Percentiles rank a stretch among this genome's conserved stretches.
These are phyloP conservation scores for Rhizopus stolonifer DNA, from an alignment of 371 early-diverging fungal species.

Conservation along the genomic window DNA sequence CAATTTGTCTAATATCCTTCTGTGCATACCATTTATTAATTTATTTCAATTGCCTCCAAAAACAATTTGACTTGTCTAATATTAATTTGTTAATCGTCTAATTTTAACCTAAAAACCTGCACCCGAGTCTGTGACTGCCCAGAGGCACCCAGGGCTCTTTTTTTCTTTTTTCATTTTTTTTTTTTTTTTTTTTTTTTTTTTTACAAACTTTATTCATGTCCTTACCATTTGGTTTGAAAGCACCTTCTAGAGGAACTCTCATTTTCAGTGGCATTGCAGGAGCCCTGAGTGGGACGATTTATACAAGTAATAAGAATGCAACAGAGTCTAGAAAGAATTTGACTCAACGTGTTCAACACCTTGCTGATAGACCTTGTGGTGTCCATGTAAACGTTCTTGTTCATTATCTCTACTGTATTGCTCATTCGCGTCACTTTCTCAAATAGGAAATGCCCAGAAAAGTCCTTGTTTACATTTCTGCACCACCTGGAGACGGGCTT, in stretches of 20 bases:
- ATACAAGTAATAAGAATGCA: conserved; percentile 54
- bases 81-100: no score
- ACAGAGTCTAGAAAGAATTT: conserved; percentile 50
- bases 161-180: conserved; percentile 4
- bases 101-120: no score
- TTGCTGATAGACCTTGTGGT: conserved; percentile 61
- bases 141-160: background rate
- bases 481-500: conserved; percentile 68
- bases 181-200: background rate
- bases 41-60: no score
- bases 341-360: conserved; percentile 50
- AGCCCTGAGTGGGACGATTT: conserved; percentile 49
- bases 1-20: no score
- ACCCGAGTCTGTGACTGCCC: background rate
- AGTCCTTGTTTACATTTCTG: conserved; percentile 60
- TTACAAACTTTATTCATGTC: conserved; percentile 1
- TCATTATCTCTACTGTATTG: no score
- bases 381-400: conserved; percentile 46
- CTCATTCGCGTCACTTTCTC: no score
- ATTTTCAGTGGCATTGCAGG: conserved; percentile 55
- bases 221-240: conserved; percentile 48
- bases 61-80: no score
- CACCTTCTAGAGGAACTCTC: conserved; percentile 55
- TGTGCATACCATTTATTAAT: no score
- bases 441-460: conserved; percentile 64